Evolutionary conservation across 257 asterid species (phyloP).

Genomic region (Sherardia arvensis): DNA sequence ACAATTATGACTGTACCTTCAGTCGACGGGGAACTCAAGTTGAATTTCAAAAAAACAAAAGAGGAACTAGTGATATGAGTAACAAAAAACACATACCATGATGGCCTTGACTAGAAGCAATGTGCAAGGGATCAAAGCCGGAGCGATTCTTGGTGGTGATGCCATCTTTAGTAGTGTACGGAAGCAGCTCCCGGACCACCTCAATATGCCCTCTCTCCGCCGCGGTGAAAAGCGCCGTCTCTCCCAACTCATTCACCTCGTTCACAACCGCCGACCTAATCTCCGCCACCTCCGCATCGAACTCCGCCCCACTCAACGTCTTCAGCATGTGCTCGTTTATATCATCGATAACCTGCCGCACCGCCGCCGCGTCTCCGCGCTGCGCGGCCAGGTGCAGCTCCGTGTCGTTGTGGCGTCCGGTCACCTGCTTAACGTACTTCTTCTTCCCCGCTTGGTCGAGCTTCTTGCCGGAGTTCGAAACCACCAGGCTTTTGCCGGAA

Average conservation of each 20-base stretch:
- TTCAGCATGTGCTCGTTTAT: slow-evolving; percentile 55
- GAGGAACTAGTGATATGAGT: no score
- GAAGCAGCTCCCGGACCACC: slow-evolving; percentile 39
- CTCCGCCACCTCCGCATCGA: slow-evolving; percentile 47
- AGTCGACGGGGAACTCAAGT: no score
- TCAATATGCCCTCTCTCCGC: slow-evolving; percentile 42
- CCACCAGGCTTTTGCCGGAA: slow-evolving; percentile 40
- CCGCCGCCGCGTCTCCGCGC: slow-evolving; percentile 61
- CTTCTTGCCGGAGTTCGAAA: slow-evolving; percentile 52
- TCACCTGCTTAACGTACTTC: slow-evolving; percentile 88
- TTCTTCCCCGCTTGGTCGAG: slow-evolving; percentile 30
- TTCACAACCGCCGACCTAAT: slow-evolving; percentile 48
- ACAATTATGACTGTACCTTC: not conserved
- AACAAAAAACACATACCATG: slow-evolving; percentile 24
- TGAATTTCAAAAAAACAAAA: no score
- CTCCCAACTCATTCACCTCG: slow-evolving; percentile 57
- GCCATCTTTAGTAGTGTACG: slow-evolving; percentile 38
- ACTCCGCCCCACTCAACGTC: slow-evolving; percentile 44
- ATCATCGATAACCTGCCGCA: slow-evolving; percentile 58
- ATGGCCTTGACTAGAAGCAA: slow-evolving; percentile 57
- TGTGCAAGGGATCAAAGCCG: slow-evolving; percentile 47
- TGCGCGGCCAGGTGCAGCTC: slow-evolving; percentile 88
- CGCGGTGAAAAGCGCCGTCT: slow-evolving; percentile 43
- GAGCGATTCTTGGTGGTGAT: slow-evolving; percentile 38
- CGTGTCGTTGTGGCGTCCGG: slow-evolving; percentile 83